Evolutionary conservation across 1,139 yeast genomes (phyloP).

Genomic region (Pichia sp.): DNA sequence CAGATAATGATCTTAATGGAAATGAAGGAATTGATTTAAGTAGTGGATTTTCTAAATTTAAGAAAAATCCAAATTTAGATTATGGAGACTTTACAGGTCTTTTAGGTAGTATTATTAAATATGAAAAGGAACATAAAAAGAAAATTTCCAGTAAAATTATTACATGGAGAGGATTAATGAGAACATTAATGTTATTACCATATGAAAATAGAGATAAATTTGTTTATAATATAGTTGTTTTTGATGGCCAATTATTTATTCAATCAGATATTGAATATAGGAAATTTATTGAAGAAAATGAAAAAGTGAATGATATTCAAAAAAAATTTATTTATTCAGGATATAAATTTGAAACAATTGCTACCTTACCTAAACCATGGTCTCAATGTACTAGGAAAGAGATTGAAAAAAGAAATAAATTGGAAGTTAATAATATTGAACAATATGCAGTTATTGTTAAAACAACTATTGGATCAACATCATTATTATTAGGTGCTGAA

Average conservation of each 20-base stretch:
- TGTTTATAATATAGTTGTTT: slow-evolving; percentile 54
- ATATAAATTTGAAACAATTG: slow-evolving; percentile 76
- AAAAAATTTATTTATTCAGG: slow-evolving; percentile 58
- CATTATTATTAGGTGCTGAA: slow-evolving; percentile 77
- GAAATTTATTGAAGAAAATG: slow-evolving; percentile 16
- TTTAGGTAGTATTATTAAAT: slow-evolving; percentile 45
- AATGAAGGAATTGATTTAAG: slow-evolving; percentile 48
- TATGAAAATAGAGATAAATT: slow-evolving; percentile 51
- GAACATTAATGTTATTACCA: slow-evolving; percentile 59
- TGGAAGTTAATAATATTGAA: slow-evolving; percentile 55
- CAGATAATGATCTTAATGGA: slow-evolving; percentile 55
- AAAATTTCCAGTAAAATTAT: slow-evolving; percentile 59
- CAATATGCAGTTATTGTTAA: slow-evolving; percentile 74
- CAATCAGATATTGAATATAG: slow-evolving; percentile 48
- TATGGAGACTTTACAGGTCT: slow-evolving; percentile 44
- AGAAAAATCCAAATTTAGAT: slow-evolving; percentile 30
- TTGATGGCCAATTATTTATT: slow-evolving; percentile 84
- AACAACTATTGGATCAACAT: slow-evolving; percentile 75
- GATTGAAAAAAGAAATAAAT: slow-evolving; percentile 59
- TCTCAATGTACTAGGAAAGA: slow-evolving; percentile 54
- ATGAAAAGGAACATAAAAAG: slow-evolving; percentile 45
- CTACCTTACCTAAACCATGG: slow-evolving; percentile 77
- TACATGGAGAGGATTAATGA: slow-evolving; percentile 80
- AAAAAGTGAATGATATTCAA: slow-evolving; percentile 33
- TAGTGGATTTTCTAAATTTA: slow-evolving; percentile 57